phyloP scores from a whole-genome alignment of 352 stramenopile species.

The Globisporangium spinosum region DNA sequence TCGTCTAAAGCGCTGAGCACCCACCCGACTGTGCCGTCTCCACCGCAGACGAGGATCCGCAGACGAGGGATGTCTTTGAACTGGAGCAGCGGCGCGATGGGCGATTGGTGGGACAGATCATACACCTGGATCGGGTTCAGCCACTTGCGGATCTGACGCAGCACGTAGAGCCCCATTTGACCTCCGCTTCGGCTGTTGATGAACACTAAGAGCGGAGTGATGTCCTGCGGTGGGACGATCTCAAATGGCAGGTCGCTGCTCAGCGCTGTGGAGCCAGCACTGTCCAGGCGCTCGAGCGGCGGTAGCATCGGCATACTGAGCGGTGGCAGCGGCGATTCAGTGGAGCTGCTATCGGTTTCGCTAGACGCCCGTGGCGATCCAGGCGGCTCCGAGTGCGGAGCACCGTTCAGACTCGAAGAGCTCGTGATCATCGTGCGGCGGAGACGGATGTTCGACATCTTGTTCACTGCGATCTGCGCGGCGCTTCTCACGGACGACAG shows the following conservation, averaged over 20 bases:
- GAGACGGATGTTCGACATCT: slow-evolving; percentile 68
- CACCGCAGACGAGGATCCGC: slow-evolving; percentile 93
- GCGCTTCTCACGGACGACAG: slow-evolving; percentile 67
- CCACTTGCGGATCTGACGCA: slow-evolving; percentile 89
- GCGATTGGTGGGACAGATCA: slow-evolving; percentile 91
- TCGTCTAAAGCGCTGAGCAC: slow-evolving; percentile 80
- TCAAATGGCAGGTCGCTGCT: slow-evolving; percentile 49
- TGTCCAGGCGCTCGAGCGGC: slow-evolving; percentile 12
- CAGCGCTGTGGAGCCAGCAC: neutral
- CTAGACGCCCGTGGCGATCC: slow-evolving; percentile 12
- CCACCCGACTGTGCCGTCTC: slow-evolving; percentile 94
- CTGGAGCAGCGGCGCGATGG: slow-evolving; percentile 86
- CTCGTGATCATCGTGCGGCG: slow-evolving; percentile 33
- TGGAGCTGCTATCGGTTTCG: slow-evolving; percentile 4
- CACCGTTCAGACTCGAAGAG: slow-evolving; percentile 13
- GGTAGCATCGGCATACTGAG: slow-evolving; percentile 11
- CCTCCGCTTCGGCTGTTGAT: slow-evolving; percentile 94
- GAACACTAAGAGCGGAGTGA: slow-evolving; percentile 85
- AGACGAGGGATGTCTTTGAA: slow-evolving; percentile 88
- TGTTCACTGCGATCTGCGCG: slow-evolving; percentile 60
- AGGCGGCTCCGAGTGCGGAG: neutral
- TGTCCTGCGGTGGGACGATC: slow-evolving; percentile 43
- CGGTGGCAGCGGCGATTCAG: slow-evolving; percentile 7
- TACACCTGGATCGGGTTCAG: slow-evolving; percentile 96
- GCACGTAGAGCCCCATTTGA: slow-evolving; percentile 91